Conservation (phyloP, 108 stramenopile genomes). For the Skeletonema marinoi region DNA sequence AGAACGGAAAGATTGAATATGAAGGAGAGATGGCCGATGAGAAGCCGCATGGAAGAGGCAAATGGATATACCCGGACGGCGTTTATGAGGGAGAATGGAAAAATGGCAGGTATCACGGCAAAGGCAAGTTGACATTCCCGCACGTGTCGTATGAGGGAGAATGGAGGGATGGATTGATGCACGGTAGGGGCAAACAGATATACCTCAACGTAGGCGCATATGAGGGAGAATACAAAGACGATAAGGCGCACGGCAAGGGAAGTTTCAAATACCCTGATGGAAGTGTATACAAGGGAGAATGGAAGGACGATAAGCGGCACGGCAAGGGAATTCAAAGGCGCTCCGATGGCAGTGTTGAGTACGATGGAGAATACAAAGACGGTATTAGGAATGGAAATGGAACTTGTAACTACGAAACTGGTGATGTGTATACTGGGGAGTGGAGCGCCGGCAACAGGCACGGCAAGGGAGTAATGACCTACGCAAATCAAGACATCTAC, state of each 20-base stretch:
- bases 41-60: conserved; percentile 11
- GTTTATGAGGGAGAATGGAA: conserved; percentile 19
- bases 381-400: conserved; percentile 46
- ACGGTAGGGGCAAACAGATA: conserved; percentile 37
- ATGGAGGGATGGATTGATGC: conserved; percentile 44
- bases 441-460: no score
- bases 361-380: conserved; percentile 49
- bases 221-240: conserved; percentile 59
- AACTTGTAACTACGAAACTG: no score
- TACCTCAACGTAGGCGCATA: conserved; percentile 34
- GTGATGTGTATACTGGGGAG: no score
- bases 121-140: no score
- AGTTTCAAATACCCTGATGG: conserved; percentile 32
- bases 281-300: conserved; percentile 45
- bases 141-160: no score
- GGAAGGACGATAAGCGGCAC: conserved; percentile 30
- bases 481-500: no score
- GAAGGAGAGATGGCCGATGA: conserved; percentile 38
- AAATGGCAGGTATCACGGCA: conserved; percentile 6
- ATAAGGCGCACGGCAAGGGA: conserved; percentile 46
- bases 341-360: conserved; percentile 31
- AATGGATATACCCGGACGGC: neutral
- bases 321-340: conserved; percentile 32
- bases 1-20: conserved; percentile 27
- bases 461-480: conserved; percentile 68